Percentiles rank a stretch among this genome's conserved stretches.
These are phyloP conservation scores for Saccharomycopsis phalli DNA, from an alignment of 1,139 yeast species.

Conservation along the genomic window DNA sequence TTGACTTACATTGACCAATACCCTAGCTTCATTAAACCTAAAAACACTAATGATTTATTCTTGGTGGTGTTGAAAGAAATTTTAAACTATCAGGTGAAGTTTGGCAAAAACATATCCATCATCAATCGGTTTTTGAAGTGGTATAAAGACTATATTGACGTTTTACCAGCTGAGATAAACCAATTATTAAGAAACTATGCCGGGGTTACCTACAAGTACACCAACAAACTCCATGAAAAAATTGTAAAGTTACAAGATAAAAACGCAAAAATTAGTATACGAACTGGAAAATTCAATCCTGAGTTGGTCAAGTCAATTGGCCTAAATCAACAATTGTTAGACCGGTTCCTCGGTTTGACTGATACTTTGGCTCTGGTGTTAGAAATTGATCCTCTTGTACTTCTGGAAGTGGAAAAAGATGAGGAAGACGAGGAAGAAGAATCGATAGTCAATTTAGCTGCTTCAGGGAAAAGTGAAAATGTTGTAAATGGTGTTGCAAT, in stretches of 20 bases:
- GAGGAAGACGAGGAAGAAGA: slow-evolving; percentile 21
- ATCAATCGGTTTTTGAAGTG: slow-evolving; percentile 8
- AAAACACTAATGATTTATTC: slow-evolving; percentile 30
- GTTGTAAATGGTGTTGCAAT: slow-evolving; percentile 24
- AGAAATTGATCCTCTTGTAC: slow-evolving; percentile 21
- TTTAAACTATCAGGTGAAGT: slow-evolving; percentile 34
- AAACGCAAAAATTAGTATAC: slow-evolving; percentile 3
- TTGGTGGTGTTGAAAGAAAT: slow-evolving; percentile 46
- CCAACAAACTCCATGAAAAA: slow-evolving; percentile 2
- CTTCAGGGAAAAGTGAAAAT: no score
- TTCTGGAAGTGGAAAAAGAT: slow-evolving; percentile 26
- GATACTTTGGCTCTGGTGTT: background rate
- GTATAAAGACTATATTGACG: slow-evolving; percentile 4
- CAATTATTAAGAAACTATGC: slow-evolving; percentile 9
- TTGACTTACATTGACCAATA: slow-evolving; percentile 29
- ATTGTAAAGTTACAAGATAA: background rate
- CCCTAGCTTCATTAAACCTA: slow-evolving; percentile 32
- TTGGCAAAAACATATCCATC: slow-evolving; percentile 20
- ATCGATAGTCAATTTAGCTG: background rate
- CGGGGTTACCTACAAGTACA: slow-evolving; percentile 1
- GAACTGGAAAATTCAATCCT: slow-evolving; percentile 7
- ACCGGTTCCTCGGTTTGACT: slow-evolving; percentile 4
- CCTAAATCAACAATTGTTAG: slow-evolving; percentile 6
- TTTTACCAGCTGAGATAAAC: slow-evolving; percentile 11
- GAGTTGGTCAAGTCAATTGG: slow-evolving; percentile 1